A percentile compares a stretch with the other conserved stretches of the same genome.
Conservation (phyloP, 2,329 filamentous ascomycete genomes). For the Hymenoscyphus fructigenus region DNA sequence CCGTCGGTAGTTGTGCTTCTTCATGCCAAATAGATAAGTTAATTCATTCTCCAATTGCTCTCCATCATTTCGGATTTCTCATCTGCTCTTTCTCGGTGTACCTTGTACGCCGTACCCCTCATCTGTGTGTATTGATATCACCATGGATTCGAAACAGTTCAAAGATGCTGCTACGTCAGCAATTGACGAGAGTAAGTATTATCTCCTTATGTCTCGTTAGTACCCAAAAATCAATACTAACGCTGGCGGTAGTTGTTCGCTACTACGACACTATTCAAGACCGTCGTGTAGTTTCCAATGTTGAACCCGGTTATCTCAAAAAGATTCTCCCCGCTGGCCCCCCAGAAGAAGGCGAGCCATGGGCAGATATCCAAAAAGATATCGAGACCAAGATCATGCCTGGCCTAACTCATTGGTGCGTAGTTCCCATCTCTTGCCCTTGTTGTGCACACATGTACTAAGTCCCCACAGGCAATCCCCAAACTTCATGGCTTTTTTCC, state of each 20-base stretch:
- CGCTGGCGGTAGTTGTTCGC: slow-evolving; percentile 62
- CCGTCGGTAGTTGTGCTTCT: background rate
- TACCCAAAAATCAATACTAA: background rate
- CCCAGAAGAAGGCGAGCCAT: slow-evolving; percentile 68
- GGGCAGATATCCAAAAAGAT: slow-evolving; percentile 78
- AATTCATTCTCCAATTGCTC: background rate
- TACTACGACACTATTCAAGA: slow-evolving; percentile 77
- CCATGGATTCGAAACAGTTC: slow-evolving; percentile 80
- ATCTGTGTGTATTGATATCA: slow-evolving; percentile 1
- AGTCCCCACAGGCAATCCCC: slow-evolving; percentile 65
- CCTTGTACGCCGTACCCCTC: background rate
- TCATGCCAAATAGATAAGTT: background rate
- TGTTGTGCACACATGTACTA: background rate
- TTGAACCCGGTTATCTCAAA: slow-evolving; percentile 82
- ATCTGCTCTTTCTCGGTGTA: background rate
- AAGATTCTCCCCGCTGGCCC: slow-evolving; percentile 70
- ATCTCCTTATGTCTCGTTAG: background rate
- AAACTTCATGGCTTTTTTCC: slow-evolving; percentile 96
- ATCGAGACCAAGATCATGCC: slow-evolving; percentile 85
- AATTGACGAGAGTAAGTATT: slow-evolving; percentile 74
- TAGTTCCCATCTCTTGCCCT: background rate
- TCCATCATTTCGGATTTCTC: background rate
- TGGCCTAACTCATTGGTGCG: slow-evolving; percentile 81
- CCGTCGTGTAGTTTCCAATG: slow-evolving; percentile 71
- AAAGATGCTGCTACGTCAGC: slow-evolving; percentile 72